Evolutionary conservation across 1,284 basidiomycete species (phyloP).

Genomic region (Bondarzewia mesenterica): DNA sequence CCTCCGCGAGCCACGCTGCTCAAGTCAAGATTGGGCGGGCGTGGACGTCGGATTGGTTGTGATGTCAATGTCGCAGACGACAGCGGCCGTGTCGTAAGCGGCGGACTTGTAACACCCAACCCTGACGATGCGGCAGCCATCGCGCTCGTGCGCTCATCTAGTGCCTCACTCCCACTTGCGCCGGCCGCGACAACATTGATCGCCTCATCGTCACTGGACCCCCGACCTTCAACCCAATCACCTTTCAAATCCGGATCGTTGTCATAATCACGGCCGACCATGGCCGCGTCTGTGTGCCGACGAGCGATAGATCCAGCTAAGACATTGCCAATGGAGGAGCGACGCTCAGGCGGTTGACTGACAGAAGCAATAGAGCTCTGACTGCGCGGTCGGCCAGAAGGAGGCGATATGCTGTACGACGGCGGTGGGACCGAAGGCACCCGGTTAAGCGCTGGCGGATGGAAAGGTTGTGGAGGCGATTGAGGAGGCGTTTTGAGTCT

Average conservation of each 20-base stretch:
- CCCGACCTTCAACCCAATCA: conserved; percentile 48
- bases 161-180: conserved; percentile 65
- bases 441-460: conserved; percentile 23
- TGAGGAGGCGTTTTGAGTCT: conserved; percentile 15
- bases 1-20: conserved; percentile 30
- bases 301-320: conserved; percentile 35
- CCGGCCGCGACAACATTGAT: conserved; percentile 73
- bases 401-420: conserved; percentile 31
- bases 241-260: conserved; percentile 44
- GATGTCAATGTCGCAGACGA: conserved; percentile 19
- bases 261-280: conserved; percentile 18
- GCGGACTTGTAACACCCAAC: no score
- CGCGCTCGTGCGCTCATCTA: conserved; percentile 75
- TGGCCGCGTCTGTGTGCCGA: conserved; percentile 18
- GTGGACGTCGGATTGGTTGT: conserved; percentile 34
- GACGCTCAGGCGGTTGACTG: conserved; percentile 32
- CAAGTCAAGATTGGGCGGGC: conserved; percentile 61
- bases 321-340: conserved; percentile 53
- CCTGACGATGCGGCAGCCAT: conserved; percentile 29
- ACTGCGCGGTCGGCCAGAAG: conserved; percentile 13
- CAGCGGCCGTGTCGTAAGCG: conserved; percentile 14
- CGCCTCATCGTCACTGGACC: conserved; percentile 73
- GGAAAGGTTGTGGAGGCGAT: conserved; percentile 16
- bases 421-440: conserved; percentile 38
- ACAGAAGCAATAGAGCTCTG: conserved; percentile 23